Evolutionary conservation across 108 stramenopile species (phyloP), one percentile per base, ranked within the genome.

Genomic region (Skeletonema marinoi): DNA sequence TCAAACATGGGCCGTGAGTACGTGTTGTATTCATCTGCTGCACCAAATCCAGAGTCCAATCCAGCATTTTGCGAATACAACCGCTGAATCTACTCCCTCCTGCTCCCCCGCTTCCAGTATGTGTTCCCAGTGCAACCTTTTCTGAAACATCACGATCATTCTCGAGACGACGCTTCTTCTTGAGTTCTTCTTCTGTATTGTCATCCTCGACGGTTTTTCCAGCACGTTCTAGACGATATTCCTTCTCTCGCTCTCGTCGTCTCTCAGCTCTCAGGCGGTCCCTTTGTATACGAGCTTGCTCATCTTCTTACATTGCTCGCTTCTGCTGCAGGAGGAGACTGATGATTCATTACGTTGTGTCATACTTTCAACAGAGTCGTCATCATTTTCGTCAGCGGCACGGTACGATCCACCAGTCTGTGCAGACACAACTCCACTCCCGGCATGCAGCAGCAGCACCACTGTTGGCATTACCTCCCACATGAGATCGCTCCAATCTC

Each of bases 71-170:
- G 97, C 76, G 97, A 97, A 87, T 98, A 99, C 58, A 99, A 74
- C 12, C 99, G 84, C 19, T n/a, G 92, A 83, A 87, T 99, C 99
- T 68, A 97, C 97, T n/a, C 51, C 90, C 92, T 39, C 92, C 95
- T 3, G 80, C 92, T 1, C 87, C 92, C 4, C 71, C 60, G 8
- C 83, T 87, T n/a, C 96, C 97, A 32, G 92, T 96, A 65, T 96
- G 94, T n/a, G 95, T 92, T 3, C 99, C 99, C 58, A 99, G 82
- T 4, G 99, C 99, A 83, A 98, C 93, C 85, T 97, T 95, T 84
- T 99, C 99, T 12, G 97, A 97, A 56, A 99, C 91, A 73, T 99
- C 99, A 10, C 99, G 95, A 48, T 98, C 98, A 38, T 88, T 87
- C 62, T 96, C 96, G 51, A 97, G 56, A 54, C 94, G 90, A 36